Percentiles rank a stretch among this genome's conserved stretches.
phyloP scores from a whole-genome alignment of 768 basidiomycete species.

The Heimioporus sp. region DNA sequence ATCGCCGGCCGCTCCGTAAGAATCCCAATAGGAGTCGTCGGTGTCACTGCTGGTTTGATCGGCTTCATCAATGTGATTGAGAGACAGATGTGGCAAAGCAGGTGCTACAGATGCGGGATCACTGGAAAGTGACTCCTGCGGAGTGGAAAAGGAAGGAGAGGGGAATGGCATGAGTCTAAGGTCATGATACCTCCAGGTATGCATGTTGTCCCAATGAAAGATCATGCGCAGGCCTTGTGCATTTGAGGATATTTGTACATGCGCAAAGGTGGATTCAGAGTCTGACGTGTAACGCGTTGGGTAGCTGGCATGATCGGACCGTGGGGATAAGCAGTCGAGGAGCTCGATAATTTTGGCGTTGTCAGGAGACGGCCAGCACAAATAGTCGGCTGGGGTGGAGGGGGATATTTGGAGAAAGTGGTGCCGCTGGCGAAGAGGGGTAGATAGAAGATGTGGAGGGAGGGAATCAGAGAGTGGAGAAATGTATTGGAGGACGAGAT shows the following conservation, averaged over 20 bases:
- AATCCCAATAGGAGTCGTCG: constrained; percentile 67
- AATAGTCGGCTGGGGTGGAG: constrained; percentile 51
- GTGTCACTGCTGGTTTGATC: constrained; percentile 29
- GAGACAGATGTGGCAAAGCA: constrained; percentile 1
- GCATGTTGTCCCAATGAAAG: constrained; percentile 60
- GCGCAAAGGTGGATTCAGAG: constrained; percentile 52
- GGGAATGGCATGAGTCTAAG: constrained; percentile 71
- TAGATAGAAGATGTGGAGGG: constrained; percentile 61
- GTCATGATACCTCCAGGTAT: constrained; percentile 72
- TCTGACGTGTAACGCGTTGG: constrained; percentile 44
- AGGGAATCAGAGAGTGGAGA: constrained; percentile 48
- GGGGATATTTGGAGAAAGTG: constrained; percentile 56
- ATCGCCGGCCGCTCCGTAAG: constrained; percentile 46
- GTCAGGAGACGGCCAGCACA: constrained; percentile 61
- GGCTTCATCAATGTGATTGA: not conserved
- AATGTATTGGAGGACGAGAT: constrained; percentile 57
- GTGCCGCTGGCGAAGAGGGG: constrained; percentile 60
- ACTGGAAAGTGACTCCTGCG: constrained; percentile 26
- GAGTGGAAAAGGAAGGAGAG: constrained; percentile 28
- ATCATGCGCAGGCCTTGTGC: constrained; percentile 51
- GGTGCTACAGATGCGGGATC: constrained; percentile 17
- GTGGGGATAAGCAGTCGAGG: constrained; percentile 37
- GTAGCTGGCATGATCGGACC: constrained; percentile 29
- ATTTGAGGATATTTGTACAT: constrained; percentile 45
- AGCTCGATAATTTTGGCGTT: constrained; percentile 38